Evolutionary conservation across 139 green algal species (phyloP).

Genomic region (Chlorella ohadii): DNA sequence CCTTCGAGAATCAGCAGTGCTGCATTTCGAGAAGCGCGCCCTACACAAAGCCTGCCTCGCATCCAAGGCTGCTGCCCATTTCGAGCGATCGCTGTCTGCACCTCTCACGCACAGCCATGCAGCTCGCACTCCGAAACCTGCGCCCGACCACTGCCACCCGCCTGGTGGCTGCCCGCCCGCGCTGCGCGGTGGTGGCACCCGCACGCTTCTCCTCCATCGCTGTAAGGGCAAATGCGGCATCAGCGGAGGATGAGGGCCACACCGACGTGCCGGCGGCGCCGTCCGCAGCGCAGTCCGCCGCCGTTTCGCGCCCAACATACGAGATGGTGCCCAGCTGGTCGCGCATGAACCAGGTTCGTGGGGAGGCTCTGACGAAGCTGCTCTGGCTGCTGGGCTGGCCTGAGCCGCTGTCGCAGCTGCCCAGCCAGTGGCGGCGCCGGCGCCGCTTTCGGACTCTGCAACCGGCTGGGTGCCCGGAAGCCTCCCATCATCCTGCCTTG

Average conservation of each 20-base stretch:
- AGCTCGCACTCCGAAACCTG: no score
- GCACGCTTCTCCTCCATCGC: background rate
- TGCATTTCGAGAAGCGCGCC: no score
- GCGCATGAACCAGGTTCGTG: conserved; percentile 19
- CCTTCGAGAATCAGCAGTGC: no score
- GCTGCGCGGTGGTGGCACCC: background rate
- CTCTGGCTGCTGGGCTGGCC: no score
- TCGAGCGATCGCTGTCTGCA: no score
- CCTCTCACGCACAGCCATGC: no score
- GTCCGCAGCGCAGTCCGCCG: background rate
- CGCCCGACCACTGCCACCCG: background rate
- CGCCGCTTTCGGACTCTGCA: no score
- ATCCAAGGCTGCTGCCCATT: no score
- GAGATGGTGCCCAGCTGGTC: background rate
- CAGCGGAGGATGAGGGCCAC: background rate
- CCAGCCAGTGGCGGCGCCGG: background rate
- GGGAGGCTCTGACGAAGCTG: background rate
- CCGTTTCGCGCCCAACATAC: background rate
- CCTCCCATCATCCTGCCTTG: no score
- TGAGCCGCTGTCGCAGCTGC: background rate
- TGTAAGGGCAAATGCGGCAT: background rate
- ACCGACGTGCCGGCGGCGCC: background rate
- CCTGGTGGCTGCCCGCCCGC: background rate
- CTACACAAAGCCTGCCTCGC: no score
- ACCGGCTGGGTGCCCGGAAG: no score